These are phyloP conservation scores for Pelargonium exstipulatum DNA, from an alignment of 441 rosid species.

Conservation along the genomic window DNA sequence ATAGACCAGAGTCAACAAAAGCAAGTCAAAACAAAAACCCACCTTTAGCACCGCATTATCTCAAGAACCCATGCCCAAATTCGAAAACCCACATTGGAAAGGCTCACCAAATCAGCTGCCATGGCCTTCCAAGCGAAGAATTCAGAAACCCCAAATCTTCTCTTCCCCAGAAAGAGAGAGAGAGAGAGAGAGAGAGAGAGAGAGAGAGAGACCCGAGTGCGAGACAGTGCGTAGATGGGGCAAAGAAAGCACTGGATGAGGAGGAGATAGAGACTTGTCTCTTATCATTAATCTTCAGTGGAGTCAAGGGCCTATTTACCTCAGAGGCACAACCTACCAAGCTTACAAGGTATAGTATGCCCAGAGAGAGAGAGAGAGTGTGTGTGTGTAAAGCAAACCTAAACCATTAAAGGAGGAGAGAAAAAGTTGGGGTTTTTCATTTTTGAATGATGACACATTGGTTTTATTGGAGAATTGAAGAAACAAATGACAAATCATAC, in stretches of 20 bases:
- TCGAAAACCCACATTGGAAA: conserved; percentile 26
- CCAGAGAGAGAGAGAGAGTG: conserved; percentile 21
- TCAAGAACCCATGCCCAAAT: conserved; percentile 29
- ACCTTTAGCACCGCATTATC: conserved; percentile 21
- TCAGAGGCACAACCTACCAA: conserved; percentile 63
- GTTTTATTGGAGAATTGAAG: conserved; percentile 26
- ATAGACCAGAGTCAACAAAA: conserved; percentile 20
- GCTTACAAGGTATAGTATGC: conserved; percentile 30
- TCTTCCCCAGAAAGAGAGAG: conserved; percentile 15
- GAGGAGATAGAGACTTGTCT: conserved; percentile 26
- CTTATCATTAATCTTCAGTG: conserved; percentile 45
- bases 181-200: conserved; percentile 5
- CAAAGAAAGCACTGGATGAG: conserved; percentile 35
- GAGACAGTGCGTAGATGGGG: conserved; percentile 15
- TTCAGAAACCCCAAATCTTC: conserved; percentile 24
- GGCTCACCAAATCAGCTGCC: conserved; percentile 16
- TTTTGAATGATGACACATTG: conserved; percentile 31
- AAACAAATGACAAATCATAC: conserved; percentile 22
- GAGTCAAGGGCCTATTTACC: conserved; percentile 58
- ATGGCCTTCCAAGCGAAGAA: conserved; percentile 6
- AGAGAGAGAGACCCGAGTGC: conserved; percentile 8
- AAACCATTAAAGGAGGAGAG: conserved; percentile 28
- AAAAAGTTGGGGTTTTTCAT: conserved; percentile 13
- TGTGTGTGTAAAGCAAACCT: conserved; percentile 30
- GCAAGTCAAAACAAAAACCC: conserved; percentile 18